Evolutionary conservation across 164 flowering plant species (phyloP).

Genomic region (Sedum album): DNA sequence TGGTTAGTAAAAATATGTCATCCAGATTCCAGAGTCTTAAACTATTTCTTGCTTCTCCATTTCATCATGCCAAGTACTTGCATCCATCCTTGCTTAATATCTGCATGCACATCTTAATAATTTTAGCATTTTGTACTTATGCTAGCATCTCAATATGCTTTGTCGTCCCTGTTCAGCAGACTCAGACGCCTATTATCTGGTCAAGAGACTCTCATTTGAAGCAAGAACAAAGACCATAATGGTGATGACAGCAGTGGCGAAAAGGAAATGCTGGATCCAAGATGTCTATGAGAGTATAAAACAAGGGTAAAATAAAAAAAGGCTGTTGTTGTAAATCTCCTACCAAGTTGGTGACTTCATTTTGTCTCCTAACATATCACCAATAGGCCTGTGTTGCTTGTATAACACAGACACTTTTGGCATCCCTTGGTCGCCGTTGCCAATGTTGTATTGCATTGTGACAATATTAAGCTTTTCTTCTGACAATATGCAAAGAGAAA

Average conservation of each 20-base stretch:
- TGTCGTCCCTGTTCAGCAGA: constrained; percentile 12
- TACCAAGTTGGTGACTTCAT: not conserved
- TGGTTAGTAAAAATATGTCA: too few relatives aligned
- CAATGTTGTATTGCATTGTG: too few relatives aligned
- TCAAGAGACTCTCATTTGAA: constrained; percentile 33
- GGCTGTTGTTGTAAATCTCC: not conserved
- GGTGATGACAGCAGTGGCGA: not conserved
- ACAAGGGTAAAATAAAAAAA: not conserved
- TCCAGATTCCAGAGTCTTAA: too few relatives aligned
- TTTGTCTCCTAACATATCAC: not conserved
- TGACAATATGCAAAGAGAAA: too few relatives aligned
- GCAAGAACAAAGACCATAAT: constrained; percentile 57
- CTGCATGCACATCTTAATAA: too few relatives aligned
- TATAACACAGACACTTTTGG: too few relatives aligned
- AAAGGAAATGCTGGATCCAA: constrained; percentile 11
- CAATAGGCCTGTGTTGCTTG: too few relatives aligned
- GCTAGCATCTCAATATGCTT: not conserved
- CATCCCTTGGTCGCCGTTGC: too few relatives aligned
- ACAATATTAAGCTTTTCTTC: too few relatives aligned
- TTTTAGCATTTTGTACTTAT: not conserved
- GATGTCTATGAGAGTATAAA: constrained; percentile 26
- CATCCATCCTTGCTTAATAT: not conserved
- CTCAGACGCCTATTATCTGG: constrained; percentile 27
- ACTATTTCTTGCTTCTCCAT: constrained; percentile 9
- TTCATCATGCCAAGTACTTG: not conserved